phyloP scores from a whole-genome alignment of 192 early-diverging fungal species.

The Glomus cerebriforme region DNA sequence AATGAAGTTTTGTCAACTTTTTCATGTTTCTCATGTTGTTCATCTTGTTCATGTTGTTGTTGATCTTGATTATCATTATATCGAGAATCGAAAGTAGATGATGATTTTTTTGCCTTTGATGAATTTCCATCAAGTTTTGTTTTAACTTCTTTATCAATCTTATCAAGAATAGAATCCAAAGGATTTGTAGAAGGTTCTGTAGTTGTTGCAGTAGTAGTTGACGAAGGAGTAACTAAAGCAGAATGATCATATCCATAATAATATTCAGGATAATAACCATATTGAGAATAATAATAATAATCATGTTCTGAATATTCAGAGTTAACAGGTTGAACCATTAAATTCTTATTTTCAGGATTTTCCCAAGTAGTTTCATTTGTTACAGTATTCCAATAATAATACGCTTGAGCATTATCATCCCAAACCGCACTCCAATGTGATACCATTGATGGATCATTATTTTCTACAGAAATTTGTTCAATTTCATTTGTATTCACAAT shows the following conservation, averaged over 20 bases:
- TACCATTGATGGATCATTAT: neutral
- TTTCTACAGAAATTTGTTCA: neutral
- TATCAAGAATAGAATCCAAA: slow-evolving; percentile 42
- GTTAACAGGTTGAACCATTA: neutral
- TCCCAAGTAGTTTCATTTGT: slow-evolving; percentile 55
- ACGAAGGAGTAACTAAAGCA: neutral
- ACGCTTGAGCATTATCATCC: slow-evolving; percentile 43
- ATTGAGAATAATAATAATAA: slow-evolving; percentile 29
- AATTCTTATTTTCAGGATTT: slow-evolving; percentile 28
- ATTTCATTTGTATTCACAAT: neutral
- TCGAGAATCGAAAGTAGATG: neutral
- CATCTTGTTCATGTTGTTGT: too few relatives aligned
- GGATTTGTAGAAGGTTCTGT: slow-evolving; percentile 23
- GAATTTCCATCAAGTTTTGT: slow-evolving; percentile 33
- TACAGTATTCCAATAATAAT: slow-evolving; percentile 54
- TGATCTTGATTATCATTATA: neutral
- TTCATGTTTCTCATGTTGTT: too few relatives aligned
- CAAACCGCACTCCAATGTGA: slow-evolving; percentile 44
- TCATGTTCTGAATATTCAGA: neutral
- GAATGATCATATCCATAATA: slow-evolving; percentile 26
- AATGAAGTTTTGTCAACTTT: neutral
- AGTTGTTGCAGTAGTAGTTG: neutral
- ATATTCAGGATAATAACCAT: slow-evolving; percentile 31
- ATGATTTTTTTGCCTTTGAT: neutral
- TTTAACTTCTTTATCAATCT: slow-evolving; percentile 45